These are phyloP conservation scores for Phylloporus sp. DNA, from an alignment of 768 basidiomycete species.

Conservation along the genomic window DNA sequence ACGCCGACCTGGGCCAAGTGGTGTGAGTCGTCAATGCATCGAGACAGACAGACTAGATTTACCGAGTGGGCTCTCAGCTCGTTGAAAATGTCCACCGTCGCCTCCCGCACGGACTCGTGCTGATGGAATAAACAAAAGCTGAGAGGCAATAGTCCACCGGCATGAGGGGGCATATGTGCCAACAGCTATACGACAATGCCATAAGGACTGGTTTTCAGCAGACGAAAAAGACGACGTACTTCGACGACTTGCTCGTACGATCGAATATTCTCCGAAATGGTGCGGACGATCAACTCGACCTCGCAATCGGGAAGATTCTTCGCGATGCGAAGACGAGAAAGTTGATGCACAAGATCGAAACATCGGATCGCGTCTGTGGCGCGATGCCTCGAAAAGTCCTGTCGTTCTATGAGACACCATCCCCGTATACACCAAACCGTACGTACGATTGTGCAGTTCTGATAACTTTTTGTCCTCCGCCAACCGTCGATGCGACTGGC, in stretches of 20 bases:
- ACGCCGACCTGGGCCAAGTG: constrained; percentile 58
- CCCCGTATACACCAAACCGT: background rate
- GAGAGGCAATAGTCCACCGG: constrained; percentile 78
- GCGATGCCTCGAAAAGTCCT: constrained; percentile 66
- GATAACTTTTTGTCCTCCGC: constrained; percentile 79
- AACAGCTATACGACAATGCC: constrained; percentile 54
- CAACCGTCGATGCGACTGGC: constrained; percentile 90
- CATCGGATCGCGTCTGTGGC: constrained; percentile 60
- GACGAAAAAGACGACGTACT: constrained; percentile 40
- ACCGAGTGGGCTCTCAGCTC: constrained; percentile 74
- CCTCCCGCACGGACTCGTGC: constrained; percentile 65
- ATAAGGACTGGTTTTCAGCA: background rate
- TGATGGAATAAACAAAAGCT: constrained; percentile 92
- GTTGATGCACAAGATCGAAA: constrained; percentile 83
- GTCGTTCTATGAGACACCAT: constrained; percentile 8
- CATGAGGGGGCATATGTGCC: constrained; percentile 65
- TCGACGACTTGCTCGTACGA: constrained; percentile 88
- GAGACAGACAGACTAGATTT: constrained; percentile 24
- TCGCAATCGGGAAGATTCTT: constrained; percentile 72
- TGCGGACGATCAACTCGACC: constrained; percentile 66
- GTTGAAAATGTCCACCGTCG: constrained; percentile 80
- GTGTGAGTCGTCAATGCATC: background rate
- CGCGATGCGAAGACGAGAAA: constrained; percentile 71
- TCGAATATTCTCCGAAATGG: constrained; percentile 64
- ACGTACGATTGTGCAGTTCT: constrained; percentile 63